A percentile compares a stretch with the other conserved stretches of the same genome.
These are phyloP conservation scores for Talaromyces liani DNA, from an alignment of 495 filamentous ascomycete genomes.

Conservation along the genomic window DNA sequence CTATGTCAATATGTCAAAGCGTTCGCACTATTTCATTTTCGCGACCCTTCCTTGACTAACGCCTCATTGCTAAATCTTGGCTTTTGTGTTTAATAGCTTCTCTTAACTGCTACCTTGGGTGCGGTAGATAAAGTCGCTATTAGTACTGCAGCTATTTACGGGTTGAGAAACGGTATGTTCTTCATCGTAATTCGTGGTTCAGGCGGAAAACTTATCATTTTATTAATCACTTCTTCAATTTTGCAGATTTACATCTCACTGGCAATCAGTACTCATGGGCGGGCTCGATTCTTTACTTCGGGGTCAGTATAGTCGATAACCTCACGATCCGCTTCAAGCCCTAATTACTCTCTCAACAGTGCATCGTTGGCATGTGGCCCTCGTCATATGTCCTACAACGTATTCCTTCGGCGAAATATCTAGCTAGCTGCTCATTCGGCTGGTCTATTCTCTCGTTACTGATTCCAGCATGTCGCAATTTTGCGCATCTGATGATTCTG, in stretches of 20 bases:
- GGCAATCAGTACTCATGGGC: constrained; percentile 23
- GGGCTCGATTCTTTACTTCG: constrained; percentile 20
- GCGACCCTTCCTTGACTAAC: neutral
- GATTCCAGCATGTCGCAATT: constrained; percentile 17
- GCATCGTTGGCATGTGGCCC: constrained; percentile 20
- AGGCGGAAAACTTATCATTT: neutral
- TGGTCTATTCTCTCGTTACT: constrained; percentile 16
- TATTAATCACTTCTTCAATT: neutral
- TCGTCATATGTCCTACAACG: constrained; percentile 38
- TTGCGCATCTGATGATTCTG: constrained; percentile 20
- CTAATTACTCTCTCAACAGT: constrained; percentile 6
- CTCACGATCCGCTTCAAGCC: constrained; percentile 5
- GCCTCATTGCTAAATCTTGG: neutral
- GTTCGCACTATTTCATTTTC: neutral
- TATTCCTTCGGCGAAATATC: constrained; percentile 39
- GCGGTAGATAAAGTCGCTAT: constrained; percentile 25
- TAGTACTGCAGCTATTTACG: constrained; percentile 24
- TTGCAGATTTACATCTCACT: constrained; percentile 17
- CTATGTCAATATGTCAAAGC: neutral
- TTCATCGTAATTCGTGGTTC: constrained; percentile 8
- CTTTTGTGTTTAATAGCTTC: neutral
- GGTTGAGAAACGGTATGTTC: constrained; percentile 18
- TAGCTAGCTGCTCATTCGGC: constrained; percentile 16
- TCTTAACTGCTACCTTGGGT: constrained; percentile 14
- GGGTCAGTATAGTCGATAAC: constrained; percentile 6